These are phyloP conservation scores for Keqinozyma sinolaborantium DNA, from an alignment of 1,139 yeast genomes.

Conservation along the genomic window DNA sequence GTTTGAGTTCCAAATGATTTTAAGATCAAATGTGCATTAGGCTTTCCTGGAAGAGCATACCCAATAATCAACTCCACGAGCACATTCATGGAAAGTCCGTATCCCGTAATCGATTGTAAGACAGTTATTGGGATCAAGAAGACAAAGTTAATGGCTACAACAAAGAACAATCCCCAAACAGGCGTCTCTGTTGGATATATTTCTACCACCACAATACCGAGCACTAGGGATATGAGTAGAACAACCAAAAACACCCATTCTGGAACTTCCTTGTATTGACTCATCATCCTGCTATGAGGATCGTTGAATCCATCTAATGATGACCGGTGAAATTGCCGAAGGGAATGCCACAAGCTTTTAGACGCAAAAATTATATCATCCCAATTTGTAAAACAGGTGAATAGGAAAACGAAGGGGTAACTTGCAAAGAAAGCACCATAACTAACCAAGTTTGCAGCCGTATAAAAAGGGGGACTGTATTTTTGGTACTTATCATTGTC, in stretches of 20 bases:
- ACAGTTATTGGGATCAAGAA: slow-evolving; percentile 51
- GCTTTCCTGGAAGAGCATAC: slow-evolving; percentile 61
- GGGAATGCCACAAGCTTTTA: slow-evolving; percentile 12
- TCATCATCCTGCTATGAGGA: slow-evolving; percentile 55
- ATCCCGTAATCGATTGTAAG: slow-evolving; percentile 52
- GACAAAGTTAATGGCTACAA: slow-evolving; percentile 48
- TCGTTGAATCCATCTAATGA: slow-evolving; percentile 33
- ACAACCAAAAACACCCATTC: slow-evolving; percentile 54
- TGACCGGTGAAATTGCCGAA: slow-evolving; percentile 23
- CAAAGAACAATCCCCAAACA: slow-evolving; percentile 55
- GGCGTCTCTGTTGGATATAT: slow-evolving; percentile 47
- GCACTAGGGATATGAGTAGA: slow-evolving; percentile 40
- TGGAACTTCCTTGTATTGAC: slow-evolving; percentile 57
- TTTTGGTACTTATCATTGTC: slow-evolving; percentile 31
- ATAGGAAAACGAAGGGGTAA: slow-evolving; percentile 51
- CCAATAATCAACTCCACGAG: slow-evolving; percentile 62
- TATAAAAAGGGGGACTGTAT: slow-evolving; percentile 41
- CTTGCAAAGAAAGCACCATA: slow-evolving; percentile 54
- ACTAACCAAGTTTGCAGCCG: slow-evolving; percentile 33
- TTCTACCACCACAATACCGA: slow-evolving; percentile 45
- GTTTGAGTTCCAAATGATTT: slow-evolving; percentile 55
- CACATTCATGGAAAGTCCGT: slow-evolving; percentile 36
- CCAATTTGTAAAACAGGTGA: slow-evolving; percentile 30
- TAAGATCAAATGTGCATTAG: slow-evolving; percentile 16
- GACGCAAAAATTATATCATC: slow-evolving; percentile 13